Evolutionary conservation across 1,284 basidiomycete genomes (phyloP).

Genomic region (Tylopilus orsonianus): DNA sequence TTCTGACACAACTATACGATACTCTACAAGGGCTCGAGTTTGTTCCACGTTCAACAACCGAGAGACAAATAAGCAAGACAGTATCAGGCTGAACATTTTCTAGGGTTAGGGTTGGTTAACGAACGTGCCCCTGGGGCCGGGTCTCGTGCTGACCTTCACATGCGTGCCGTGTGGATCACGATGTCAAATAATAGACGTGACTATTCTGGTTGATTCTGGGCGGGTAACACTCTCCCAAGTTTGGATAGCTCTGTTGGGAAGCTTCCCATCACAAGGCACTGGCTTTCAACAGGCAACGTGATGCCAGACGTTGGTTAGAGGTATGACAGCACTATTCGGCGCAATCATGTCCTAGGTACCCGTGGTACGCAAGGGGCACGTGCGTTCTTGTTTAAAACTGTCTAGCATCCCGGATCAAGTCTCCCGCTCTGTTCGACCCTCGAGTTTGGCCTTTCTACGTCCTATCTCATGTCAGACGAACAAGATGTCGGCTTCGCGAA

Average conservation of each 20-base stretch:
- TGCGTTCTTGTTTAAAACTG: conserved; percentile 30
- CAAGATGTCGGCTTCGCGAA: conserved; percentile 16
- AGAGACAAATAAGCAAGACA: too few relatives aligned
- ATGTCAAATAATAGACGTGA: too few relatives aligned
- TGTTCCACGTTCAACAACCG: too few relatives aligned
- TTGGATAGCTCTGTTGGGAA: conserved; percentile 9
- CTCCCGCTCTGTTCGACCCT: background rate
- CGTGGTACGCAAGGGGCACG: too few relatives aligned
- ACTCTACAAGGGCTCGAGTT: too few relatives aligned
- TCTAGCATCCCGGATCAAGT: background rate
- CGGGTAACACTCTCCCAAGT: conserved; percentile 8
- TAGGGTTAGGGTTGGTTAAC: too few relatives aligned
- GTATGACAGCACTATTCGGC: conserved; percentile 8
- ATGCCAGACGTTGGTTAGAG: background rate
- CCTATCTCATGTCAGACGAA: conserved; percentile 26
- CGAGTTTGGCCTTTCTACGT: background rate
- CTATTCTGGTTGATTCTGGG: too few relatives aligned
- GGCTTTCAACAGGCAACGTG: background rate
- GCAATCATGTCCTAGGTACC: conserved; percentile 2
- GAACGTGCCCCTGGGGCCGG: conserved; percentile 4
- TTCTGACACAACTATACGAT: too few relatives aligned
- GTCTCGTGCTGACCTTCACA: too few relatives aligned
- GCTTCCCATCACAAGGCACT: background rate
- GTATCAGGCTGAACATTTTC: too few relatives aligned
- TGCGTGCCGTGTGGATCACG: too few relatives aligned